Conservation (phyloP, 257 asterid species). For the Solanum okadae region DNA sequence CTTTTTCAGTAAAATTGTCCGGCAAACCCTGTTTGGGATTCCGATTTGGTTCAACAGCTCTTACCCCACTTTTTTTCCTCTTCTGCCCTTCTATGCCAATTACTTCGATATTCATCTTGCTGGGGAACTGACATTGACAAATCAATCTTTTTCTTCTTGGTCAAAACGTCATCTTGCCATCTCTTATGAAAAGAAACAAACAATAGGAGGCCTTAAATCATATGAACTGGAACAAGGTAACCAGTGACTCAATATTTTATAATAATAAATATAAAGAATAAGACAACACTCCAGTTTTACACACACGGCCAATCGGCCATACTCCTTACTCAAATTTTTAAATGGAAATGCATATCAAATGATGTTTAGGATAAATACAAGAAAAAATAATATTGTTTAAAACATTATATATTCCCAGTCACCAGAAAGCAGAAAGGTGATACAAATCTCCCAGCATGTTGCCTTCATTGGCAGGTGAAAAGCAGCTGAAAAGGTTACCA, state of each 20-base stretch:
- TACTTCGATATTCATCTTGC: slow-evolving; percentile 35
- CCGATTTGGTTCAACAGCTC: slow-evolving; percentile 14
- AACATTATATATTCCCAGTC: neutral
- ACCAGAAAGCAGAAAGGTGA: neutral
- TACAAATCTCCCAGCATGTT: neutral
- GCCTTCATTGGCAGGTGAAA: neutral
- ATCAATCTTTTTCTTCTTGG: neutral
- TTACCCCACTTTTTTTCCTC: slow-evolving; percentile 31
- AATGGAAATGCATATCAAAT: neutral
- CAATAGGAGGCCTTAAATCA: neutral
- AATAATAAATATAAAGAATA: neutral
- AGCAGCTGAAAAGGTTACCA: neutral
- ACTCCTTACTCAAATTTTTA: neutral
- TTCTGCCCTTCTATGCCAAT: slow-evolving; percentile 29
- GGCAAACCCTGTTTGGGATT: slow-evolving; percentile 22
- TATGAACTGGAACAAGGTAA: neutral
- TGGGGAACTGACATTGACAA: slow-evolving; percentile 3
- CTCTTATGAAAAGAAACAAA: neutral
- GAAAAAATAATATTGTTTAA: neutral
- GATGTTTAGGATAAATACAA: neutral
- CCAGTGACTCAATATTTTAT: neutral
- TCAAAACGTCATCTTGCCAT: slow-evolving; percentile 7
- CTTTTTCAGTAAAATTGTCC: slow-evolving; percentile 23
- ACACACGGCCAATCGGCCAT: neutral
- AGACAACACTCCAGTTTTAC: neutral